These are phyloP conservation scores for Penicillium paneum DNA, from an alignment of 2,329 filamentous ascomycete species.

Conservation along the genomic window DNA sequence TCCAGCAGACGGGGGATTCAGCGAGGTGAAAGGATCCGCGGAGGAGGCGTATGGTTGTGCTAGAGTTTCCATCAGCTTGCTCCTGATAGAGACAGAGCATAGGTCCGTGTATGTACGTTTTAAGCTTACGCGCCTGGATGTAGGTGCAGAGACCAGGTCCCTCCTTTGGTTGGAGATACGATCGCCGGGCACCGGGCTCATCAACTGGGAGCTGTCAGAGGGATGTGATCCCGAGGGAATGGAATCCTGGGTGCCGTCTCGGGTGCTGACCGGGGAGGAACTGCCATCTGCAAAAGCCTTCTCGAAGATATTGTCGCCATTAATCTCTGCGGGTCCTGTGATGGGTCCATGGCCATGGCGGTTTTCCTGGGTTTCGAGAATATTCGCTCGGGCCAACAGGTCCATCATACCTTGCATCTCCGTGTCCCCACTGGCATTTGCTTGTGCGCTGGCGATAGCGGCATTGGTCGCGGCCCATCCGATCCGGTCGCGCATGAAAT, in stretches of 20 bases:
- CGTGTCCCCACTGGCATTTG: slow-evolving; percentile 74
- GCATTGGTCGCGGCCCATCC: slow-evolving; percentile 74
- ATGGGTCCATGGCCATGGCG: slow-evolving; percentile 60
- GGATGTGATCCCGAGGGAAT: slow-evolving; percentile 14
- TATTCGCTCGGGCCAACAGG: slow-evolving; percentile 73
- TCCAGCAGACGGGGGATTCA: slow-evolving; percentile 35
- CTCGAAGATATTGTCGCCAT: slow-evolving; percentile 80
- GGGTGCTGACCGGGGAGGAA: slow-evolving; percentile 19
- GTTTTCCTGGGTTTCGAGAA: slow-evolving; percentile 62
- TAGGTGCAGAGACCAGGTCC: slow-evolving; percentile 45
- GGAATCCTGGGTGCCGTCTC: slow-evolving; percentile 19
- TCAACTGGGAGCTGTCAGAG: slow-evolving; percentile 24
- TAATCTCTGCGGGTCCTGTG: slow-evolving; percentile 72
- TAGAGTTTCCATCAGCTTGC: slow-evolving; percentile 79
- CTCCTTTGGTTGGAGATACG: slow-evolving; percentile 30
- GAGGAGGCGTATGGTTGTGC: slow-evolving; percentile 70
- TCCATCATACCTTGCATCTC: slow-evolving; percentile 91
- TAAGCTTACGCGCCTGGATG: slow-evolving; percentile 63
- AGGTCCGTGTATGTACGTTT: slow-evolving; percentile 89
- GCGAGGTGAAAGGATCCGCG: slow-evolving; percentile 45
- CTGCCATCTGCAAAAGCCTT: slow-evolving; percentile 62
- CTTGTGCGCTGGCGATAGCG: slow-evolving; percentile 77
- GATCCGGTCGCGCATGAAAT: slow-evolving; percentile 92
- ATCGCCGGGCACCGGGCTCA: slow-evolving; percentile 33
- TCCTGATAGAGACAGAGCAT: slow-evolving; percentile 69